phyloP scores from a whole-genome alignment of 2,329 filamentous ascomycete genomes.

The Sporothrix mexicana region DNA sequence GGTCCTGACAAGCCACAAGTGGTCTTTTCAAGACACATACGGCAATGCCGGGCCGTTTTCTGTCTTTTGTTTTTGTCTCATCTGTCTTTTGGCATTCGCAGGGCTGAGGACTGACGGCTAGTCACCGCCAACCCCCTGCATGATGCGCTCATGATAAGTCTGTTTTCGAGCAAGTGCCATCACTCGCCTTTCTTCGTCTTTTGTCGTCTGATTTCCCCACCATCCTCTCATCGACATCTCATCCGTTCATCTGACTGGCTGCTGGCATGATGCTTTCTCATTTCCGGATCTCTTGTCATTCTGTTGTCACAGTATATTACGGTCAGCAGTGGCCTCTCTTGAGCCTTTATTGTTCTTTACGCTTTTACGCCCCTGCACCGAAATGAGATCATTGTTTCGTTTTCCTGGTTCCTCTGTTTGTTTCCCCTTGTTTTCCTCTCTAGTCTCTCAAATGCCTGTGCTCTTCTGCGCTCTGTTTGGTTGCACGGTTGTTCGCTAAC shows the following conservation, averaged over 20 bases:
- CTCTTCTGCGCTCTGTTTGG: slow-evolving; percentile 15
- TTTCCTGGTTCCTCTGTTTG: neutral
- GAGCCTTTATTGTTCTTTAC: neutral
- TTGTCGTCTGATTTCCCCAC: neutral
- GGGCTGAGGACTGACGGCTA: slow-evolving; percentile 4
- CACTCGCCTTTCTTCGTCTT: neutral
- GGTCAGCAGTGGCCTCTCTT: slow-evolving; percentile 4
- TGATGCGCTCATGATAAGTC: neutral
- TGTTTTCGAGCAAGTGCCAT: neutral
- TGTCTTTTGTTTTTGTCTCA: neutral
- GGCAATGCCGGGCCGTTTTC: neutral
- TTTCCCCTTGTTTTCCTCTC: neutral
- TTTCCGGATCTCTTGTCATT: neutral
- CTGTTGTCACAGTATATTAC: neutral
- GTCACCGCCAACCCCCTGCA: neutral
- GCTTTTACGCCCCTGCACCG: neutral
- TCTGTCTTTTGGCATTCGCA: neutral
- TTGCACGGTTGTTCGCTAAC: slow-evolving; percentile 9
- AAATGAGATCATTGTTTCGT: slow-evolving; percentile 20
- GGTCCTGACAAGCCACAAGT: neutral
- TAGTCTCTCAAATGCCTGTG: neutral
- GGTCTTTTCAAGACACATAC: neutral
- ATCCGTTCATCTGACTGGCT: neutral
- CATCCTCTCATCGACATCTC: neutral
- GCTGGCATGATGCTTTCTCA: neutral